These are phyloP conservation scores for Halophytophthora polymorphica DNA, from an alignment of 352 stramenopile genomes.

Conservation along the genomic window DNA sequence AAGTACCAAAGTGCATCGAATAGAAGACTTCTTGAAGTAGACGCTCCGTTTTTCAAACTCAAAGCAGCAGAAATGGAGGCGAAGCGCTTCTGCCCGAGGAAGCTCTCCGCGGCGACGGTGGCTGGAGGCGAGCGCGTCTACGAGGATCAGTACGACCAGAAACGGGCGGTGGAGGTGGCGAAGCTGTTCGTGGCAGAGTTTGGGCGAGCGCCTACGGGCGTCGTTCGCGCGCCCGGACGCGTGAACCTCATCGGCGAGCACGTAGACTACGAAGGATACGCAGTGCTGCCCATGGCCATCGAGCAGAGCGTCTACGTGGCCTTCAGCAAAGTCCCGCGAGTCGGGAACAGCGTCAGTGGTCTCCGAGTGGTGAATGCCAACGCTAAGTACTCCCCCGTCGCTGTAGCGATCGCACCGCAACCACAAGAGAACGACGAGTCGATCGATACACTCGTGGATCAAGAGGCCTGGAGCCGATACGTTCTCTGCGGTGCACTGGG, in stretches of 20 bases:
- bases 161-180: constrained; percentile 11
- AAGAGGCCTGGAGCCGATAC: constrained; percentile 33
- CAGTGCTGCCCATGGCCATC: constrained; percentile 82
- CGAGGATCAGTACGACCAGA: constrained; percentile 1
- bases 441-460: constrained; percentile 4
- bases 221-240: constrained; percentile 62
- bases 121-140: not conserved
- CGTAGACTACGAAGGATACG: constrained; percentile 87
- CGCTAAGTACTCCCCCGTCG: constrained; percentile 16
- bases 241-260: constrained; percentile 89
- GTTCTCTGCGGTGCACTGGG: constrained; percentile 33
- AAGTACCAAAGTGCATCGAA: too few relatives aligned
- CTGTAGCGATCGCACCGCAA: constrained; percentile 6
- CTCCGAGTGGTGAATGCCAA: constrained; percentile 24
- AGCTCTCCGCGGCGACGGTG: constrained; percentile 2
- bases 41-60: too few relatives aligned
- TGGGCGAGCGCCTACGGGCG: constrained; percentile 18
- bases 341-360: not conserved
- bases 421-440: constrained; percentile 2
- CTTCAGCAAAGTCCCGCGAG: constrained; percentile 15
- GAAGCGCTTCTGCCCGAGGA: constrained; percentile 16
- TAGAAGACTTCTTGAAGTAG: too few relatives aligned
- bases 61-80: not conserved
- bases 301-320: constrained; percentile 55
- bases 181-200: constrained; percentile 31